Evolutionary conservation across 345 rosid genomes (phyloP).

Genomic region (Citrus cavaleriei): DNA sequence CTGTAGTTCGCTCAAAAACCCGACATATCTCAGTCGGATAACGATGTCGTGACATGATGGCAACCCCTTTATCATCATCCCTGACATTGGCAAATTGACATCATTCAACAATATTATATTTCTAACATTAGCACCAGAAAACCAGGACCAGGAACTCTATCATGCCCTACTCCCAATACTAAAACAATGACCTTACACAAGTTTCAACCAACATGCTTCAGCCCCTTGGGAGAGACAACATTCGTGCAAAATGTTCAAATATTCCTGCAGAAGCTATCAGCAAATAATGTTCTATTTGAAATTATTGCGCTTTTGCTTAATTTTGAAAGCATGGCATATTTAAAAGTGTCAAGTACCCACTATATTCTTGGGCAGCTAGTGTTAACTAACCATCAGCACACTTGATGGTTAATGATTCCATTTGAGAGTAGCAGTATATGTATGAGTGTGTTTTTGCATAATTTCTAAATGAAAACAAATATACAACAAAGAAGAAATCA

Average conservation of each 20-base stretch:
- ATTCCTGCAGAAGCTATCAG: not conserved
- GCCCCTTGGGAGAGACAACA: not conserved
- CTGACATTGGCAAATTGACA: conserved; percentile 30
- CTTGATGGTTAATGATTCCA: not conserved
- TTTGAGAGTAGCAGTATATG: no score
- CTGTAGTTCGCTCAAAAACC: conserved; percentile 68
- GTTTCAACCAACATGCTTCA: not conserved
- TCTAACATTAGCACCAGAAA: not conserved
- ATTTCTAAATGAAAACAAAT: not conserved
- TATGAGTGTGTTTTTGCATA: not conserved
- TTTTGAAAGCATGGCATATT: not conserved
- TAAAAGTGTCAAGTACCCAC: not conserved
- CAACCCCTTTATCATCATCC: conserved; percentile 96
- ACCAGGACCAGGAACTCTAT: not conserved
- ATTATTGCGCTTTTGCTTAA: not conserved
- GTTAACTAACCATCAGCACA: not conserved
- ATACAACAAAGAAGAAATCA: not conserved
- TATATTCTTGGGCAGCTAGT: not conserved
- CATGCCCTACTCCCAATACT: not conserved
- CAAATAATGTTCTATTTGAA: not conserved
- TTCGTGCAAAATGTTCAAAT: not conserved
- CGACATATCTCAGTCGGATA: conserved; percentile 89
- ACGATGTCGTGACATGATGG: conserved; percentile 97
- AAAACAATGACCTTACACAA: not conserved
- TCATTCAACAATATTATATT: not conserved